Evolutionary conservation across 768 basidiomycete genomes (phyloP).

Genomic region (Mrakia blollopis): DNA sequence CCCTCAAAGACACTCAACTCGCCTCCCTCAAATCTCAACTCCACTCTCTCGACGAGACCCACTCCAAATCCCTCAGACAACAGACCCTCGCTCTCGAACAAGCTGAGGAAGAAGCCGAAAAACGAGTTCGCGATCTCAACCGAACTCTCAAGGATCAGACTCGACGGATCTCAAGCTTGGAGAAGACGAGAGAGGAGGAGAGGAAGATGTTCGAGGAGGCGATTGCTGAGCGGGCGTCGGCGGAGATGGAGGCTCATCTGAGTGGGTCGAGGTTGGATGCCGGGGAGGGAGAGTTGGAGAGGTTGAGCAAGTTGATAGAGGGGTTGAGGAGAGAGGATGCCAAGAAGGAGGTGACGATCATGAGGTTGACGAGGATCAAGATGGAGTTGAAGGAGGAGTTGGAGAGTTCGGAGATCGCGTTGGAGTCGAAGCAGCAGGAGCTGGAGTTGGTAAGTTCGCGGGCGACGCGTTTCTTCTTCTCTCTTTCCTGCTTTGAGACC

Average conservation of each 20-base stretch:
- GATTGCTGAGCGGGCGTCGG: conserved; percentile 38
- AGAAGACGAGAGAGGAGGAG: conserved; percentile 51
- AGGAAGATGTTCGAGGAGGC: conserved; percentile 52
- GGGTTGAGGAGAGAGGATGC: conserved; percentile 68
- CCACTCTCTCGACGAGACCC: conserved; percentile 52
- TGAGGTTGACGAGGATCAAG: conserved; percentile 8
- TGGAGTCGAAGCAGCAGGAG: conserved; percentile 93
- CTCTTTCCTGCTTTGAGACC: background rate
- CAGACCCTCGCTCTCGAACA: conserved; percentile 56
- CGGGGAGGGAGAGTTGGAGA: conserved; percentile 53
- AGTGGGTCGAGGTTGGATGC: conserved; percentile 53
- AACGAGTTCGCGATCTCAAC: conserved; percentile 52
- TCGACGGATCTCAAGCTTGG: conserved; percentile 50
- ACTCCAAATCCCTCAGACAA: conserved; percentile 44
- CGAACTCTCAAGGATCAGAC: conserved; percentile 35
- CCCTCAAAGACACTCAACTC: conserved; percentile 37
- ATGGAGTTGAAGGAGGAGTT: conserved; percentile 14
- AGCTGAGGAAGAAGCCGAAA: conserved; percentile 56
- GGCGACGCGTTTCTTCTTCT: background rate
- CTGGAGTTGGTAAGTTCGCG: conserved; percentile 67
- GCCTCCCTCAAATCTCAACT: conserved; percentile 51
- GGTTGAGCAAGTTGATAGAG: conserved; percentile 61
- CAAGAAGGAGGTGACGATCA: conserved; percentile 26
- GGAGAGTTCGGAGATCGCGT: conserved; percentile 77
- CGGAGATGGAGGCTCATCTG: conserved; percentile 55